Evolutionary conservation across 2,329 filamentous ascomycete species (phyloP).

Genomic region (Reticulascus tulasneorum): DNA sequence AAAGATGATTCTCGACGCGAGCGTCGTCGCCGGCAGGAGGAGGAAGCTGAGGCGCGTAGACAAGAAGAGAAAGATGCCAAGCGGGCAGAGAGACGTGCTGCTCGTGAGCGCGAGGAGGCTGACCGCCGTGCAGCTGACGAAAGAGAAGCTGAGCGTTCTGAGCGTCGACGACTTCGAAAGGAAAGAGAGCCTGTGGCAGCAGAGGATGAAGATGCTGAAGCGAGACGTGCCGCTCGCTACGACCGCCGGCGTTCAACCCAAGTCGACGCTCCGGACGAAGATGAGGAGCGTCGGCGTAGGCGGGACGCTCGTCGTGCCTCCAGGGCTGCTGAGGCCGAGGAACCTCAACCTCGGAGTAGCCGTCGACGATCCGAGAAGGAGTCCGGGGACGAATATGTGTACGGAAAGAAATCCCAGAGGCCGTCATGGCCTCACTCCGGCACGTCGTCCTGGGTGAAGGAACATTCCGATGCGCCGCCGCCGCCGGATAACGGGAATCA

Average conservation of each 20-base stretch:
- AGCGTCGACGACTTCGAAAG: slow-evolving; percentile 46
- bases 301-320: slow-evolving; percentile 33
- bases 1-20: slow-evolving; percentile 56
- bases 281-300: slow-evolving; percentile 50
- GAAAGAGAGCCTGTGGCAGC: slow-evolving; percentile 43
- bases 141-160: slow-evolving; percentile 43
- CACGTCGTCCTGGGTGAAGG: slow-evolving; percentile 64
- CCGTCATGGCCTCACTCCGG: slow-evolving; percentile 59
- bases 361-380: slow-evolving; percentile 37
- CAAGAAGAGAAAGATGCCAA: slow-evolving; percentile 57
- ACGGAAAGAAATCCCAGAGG: slow-evolving; percentile 31
- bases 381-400: slow-evolving; percentile 41
- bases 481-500: slow-evolving; percentile 40
- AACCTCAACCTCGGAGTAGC: slow-evolving; percentile 28
- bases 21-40: slow-evolving; percentile 51
- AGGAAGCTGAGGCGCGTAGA: slow-evolving; percentile 50
- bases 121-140: slow-evolving; percentile 47
- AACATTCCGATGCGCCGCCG: slow-evolving; percentile 58
- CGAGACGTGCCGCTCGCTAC: slow-evolving; percentile 39
- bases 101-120: slow-evolving; percentile 43
- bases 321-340: slow-evolving; percentile 31
- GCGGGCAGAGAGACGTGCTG: slow-evolving; percentile 49
- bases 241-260: slow-evolving; percentile 47
- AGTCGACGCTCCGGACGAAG: slow-evolving; percentile 39
- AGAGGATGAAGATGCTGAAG: slow-evolving; percentile 43